A percentile compares a stretch with the other conserved stretches of the same genome.
Conservation (phyloP, 2,329 filamentous ascomycete genomes). For the Alternaria novae-zelandiae region DNA sequence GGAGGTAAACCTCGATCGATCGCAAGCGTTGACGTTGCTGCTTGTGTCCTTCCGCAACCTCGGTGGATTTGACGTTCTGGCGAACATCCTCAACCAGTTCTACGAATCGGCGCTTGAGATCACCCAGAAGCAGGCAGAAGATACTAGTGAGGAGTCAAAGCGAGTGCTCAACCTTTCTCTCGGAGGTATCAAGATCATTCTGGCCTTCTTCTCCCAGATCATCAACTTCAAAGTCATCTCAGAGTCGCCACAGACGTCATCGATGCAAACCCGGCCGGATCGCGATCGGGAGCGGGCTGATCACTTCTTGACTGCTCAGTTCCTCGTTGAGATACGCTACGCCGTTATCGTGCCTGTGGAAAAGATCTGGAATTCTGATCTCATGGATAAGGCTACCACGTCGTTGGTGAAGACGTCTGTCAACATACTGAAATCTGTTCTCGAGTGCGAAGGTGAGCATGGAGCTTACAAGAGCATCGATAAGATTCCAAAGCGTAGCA, state of each 20-base stretch:
- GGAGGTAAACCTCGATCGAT: slow-evolving; percentile 62
- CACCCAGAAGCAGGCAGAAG: slow-evolving; percentile 51
- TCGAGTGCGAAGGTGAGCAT: slow-evolving; percentile 77
- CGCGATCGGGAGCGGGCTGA: slow-evolving; percentile 64
- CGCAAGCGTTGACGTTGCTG: slow-evolving; percentile 68
- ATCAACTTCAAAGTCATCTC: slow-evolving; percentile 78
- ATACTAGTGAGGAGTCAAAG: slow-evolving; percentile 53
- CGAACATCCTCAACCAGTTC: slow-evolving; percentile 74
- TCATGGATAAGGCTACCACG: slow-evolving; percentile 81
- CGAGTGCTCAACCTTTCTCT: slow-evolving; percentile 56
- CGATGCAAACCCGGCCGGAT: slow-evolving; percentile 59
- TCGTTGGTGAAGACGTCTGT: slow-evolving; percentile 80
- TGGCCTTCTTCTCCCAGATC: slow-evolving; percentile 80
- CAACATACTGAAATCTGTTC: slow-evolving; percentile 80
- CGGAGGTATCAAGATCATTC: slow-evolving; percentile 77
- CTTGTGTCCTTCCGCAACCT: slow-evolving; percentile 85
- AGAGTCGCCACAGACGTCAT: slow-evolving; percentile 72
- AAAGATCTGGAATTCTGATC: slow-evolving; percentile 82
- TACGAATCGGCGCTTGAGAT: slow-evolving; percentile 62
- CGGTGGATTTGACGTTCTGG: slow-evolving; percentile 76
- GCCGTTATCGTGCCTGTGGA: slow-evolving; percentile 77
- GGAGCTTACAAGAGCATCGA: slow-evolving; percentile 69
- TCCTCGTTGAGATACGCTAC: slow-evolving; percentile 84
- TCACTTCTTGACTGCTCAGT: slow-evolving; percentile 72
- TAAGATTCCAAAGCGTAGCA: slow-evolving; percentile 58